Evolutionary conservation across 2,329 filamentous ascomycete genomes (phyloP), one percentile per base, ranked within the genome.

Genomic region (Cordyceps cateniannulata): DNA sequence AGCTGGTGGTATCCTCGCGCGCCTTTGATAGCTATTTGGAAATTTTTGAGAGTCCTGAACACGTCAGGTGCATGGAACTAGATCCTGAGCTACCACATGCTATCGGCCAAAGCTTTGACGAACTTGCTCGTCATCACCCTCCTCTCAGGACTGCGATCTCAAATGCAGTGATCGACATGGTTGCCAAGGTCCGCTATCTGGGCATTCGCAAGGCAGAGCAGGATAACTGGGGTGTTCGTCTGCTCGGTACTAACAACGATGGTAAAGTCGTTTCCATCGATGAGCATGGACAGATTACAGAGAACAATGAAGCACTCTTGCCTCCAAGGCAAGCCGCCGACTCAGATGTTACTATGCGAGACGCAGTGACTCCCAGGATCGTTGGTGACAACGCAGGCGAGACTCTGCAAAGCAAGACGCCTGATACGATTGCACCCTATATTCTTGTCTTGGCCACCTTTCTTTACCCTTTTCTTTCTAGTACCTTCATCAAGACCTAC

Each of bases 101-200:
- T 44, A 82, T 99, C 54, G 95, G 95, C 12, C 84, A 84, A 27
- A 89, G 87, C 45, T 97, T 99, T 69, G 95, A 99, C 72, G 95
- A 99, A 73, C 82, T 99, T 62, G 89, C 93, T 57, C 87, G 95
- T 45, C 95, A 99, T 70, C 95, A 99, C 68, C 95, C 96, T 0
- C 82, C 85, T 24, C 77, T 99, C 49, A 90, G 93, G 66, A 82
- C 83, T 10, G 83, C 87, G 3, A 95, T 99, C 62, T 85, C 93
- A 64, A 88, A 89, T 64, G 88, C 91, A n/a, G 86, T 96, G 18
- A 83, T 96, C 62, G 87, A 92, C 64, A 96, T 98, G 91, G 85
- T 96, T 63, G 87, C 87, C 38, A 85, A 91, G 58, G 88, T 99
- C 40, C 85, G 86, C 45, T 81, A 89, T 65, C 77, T 97, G 25